These are phyloP conservation scores for Kalanchoe fedtschenkoi DNA, from an alignment of 164 flowering plant species.

Conservation along the genomic window DNA sequence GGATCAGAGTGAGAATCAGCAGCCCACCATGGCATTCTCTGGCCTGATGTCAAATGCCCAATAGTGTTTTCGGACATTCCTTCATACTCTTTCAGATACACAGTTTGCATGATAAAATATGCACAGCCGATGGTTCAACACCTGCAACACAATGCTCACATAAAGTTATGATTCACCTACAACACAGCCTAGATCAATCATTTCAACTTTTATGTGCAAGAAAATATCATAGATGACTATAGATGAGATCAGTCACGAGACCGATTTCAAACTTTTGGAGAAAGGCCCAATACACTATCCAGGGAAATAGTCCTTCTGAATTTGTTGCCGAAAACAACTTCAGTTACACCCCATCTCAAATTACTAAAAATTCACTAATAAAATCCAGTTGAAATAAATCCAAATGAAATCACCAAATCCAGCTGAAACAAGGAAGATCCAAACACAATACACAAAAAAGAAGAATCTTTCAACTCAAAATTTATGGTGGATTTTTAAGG, in stretches of 20 bases:
- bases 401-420: background rate
- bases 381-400: background rate
- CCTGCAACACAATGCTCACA: background rate
- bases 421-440: background rate
- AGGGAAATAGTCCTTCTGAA: background rate
- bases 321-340: background rate
- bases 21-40: conserved; percentile 38
- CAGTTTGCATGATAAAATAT: conserved; percentile 32
- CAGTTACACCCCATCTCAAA: too few species aligned
- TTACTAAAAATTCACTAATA: too few species aligned
- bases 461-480: background rate
- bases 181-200: background rate
- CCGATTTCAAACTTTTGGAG: background rate
- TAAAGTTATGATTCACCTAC: background rate
- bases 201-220: background rate
- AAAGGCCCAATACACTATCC: background rate
- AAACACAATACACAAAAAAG: background rate
- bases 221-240: background rate
- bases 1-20: conserved; percentile 26
- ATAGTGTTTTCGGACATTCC: conserved; percentile 22
- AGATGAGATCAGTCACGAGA: background rate
- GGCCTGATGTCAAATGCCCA: conserved; percentile 28
- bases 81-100: conserved; percentile 37
- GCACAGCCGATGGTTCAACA: background rate
- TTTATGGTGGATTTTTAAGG: too few species aligned